These are phyloP conservation scores for Coemansia sp. DNA, from an alignment of 192 early-diverging fungal genomes.

Conservation along the genomic window DNA sequence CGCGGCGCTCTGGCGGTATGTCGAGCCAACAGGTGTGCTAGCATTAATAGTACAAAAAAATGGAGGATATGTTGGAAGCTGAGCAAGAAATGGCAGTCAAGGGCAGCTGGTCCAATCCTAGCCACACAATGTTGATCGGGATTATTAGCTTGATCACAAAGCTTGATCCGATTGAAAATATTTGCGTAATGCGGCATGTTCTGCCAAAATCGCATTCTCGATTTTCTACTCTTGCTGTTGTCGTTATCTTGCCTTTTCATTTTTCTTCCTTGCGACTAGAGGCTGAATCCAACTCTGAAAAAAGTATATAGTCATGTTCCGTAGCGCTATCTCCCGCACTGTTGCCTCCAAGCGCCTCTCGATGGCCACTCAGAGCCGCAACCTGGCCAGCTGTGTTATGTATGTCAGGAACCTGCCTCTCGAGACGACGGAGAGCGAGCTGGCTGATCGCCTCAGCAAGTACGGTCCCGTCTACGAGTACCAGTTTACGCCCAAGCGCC, in stretches of 20 bases:
- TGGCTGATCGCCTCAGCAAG: conserved; percentile 17
- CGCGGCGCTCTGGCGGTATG: neutral
- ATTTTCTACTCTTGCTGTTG: neutral
- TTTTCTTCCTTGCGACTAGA: neutral
- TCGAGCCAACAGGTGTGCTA: conserved; percentile 7
- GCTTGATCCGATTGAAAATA: conserved; percentile 1
- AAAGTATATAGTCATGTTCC: conserved; percentile 25
- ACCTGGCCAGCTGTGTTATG: conserved; percentile 27
- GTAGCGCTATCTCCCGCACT: conserved; percentile 27
- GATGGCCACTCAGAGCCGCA: conserved; percentile 24
- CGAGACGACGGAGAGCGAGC: conserved; percentile 8
- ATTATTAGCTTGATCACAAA: neutral
- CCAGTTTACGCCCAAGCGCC: neutral
- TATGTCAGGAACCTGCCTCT: conserved; percentile 29
- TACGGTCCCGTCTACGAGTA: conserved; percentile 31
- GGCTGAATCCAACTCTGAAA: conserved; percentile 5
- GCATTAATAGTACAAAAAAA: neutral
- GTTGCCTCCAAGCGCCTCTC: conserved; percentile 13
- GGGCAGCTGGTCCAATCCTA: neutral
- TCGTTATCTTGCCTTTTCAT: neutral
- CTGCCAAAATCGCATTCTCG: neutral
- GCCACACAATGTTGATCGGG: neutral
- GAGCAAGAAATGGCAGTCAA: neutral
- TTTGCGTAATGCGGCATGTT: neutral
- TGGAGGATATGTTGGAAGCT: neutral